Evolutionary conservation across 352 stramenopile genomes (phyloP), one percentile per base, ranked within the genome.

Genomic region (Globisporangium orthogonon): DNA sequence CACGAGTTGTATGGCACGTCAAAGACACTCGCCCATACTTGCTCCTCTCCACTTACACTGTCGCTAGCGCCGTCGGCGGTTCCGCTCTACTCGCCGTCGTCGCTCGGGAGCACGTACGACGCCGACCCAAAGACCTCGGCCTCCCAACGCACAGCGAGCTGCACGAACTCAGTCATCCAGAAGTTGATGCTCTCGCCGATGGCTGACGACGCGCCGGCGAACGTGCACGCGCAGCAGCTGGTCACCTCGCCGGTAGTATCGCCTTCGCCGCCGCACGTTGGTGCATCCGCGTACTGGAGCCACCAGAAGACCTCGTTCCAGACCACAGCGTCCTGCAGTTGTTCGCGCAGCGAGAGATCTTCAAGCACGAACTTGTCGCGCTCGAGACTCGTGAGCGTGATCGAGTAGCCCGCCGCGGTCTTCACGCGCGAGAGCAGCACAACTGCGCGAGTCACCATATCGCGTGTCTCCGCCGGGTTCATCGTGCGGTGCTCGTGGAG

Each of bases 231-330:
- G 23, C 18, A 60, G 15, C 1, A 23, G 23, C 23, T 23, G 23
- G 23, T 23, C 23, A 23, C 23, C 23, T 23, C 23, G 1, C 23
- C 23, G 23, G 23, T 23, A 23, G 23, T 23, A 23, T 23, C 23
- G 23, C 23, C 23, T 23, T 23, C 23, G 23, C 1, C n/a, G n/a
- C 17, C 7, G 40, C 4, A 0, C 48, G 23, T 41, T 5, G 10
- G 4, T 13, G 40, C n/a, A 35, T 60, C 48, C 17, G 17, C 11
- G 47, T 65, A 65, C 41, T 65, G n/a, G 5, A 65, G 41, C 52
- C 52, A 56, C 28, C 51, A 57, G 2, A 56, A 62, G 11, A 62
- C 30, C 7, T 62, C 31, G 57, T 30, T 62, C 57, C 57, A 62
- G 48, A 52, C 30, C n/a, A 62, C 29, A 10, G 37, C 28, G 2